Base-by-base conservation (phyloP, 768 basidiomycete species). In the Lanmaoa pseudosensibilis region DNA sequence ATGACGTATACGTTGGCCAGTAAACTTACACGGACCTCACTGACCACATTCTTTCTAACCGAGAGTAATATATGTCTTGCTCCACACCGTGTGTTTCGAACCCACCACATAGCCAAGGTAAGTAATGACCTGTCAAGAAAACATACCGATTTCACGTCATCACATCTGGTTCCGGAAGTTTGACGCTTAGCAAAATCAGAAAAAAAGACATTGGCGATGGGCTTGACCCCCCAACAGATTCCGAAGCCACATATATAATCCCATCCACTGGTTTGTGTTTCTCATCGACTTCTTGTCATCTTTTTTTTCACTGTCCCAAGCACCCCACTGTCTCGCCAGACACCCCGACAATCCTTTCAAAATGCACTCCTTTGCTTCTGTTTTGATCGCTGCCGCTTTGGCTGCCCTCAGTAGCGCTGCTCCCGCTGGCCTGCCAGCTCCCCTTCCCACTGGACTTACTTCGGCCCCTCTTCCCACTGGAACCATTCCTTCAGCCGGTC, bases 361-460 rank as follows among this genome's bases (percentile, higher is more conserved):
- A 56, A 77, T 77, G 76, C 69, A 62, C 66, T 75, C 72, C 52
- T 73, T 74, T 48, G 37, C 67, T 50, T 51, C 60, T 54, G 46
- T 60, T 61, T 49, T 71, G 60, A 46, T 69, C 49, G 53, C 62
- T 55, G 63, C 66, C 23, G 60, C 74, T 46, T 67, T 76, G 52
- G 67, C 67, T 52, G 55, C 68, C 52, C 48, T 73, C 57, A 46
- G 65, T n/a, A 52, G 54, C 23, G 62, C 70, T 44, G 64, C 65
- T 25, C 65, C 73, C 2, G 38, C 66, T 23, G 12, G 5, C 23
- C 18, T 30, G 10, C 2, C 39, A 18, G 45, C 2, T 25, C 9
- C 21, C 15, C 46, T 18, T 23, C 2, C 32, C 33, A 23, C 18
- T 5, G 1, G 2, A 18, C 2, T 7, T 23, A 5, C 16, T 30